Conservation (phyloP, 2,329 filamentous ascomycete species). For the Colletotrichum musae region DNA sequence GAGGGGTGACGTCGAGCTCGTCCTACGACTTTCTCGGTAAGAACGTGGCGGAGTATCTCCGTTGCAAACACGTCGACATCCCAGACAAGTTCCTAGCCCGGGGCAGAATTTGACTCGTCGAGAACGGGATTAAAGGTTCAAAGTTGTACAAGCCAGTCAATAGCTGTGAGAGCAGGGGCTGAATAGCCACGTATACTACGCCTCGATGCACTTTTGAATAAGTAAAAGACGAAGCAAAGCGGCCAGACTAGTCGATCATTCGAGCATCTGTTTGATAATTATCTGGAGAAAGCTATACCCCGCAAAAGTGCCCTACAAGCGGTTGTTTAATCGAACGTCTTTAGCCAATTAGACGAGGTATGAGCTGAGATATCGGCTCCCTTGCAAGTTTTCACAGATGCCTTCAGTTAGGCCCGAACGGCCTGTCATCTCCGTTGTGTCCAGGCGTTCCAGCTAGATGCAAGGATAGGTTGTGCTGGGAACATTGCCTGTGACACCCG, state of each 20-base stretch:
- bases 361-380: not conserved
- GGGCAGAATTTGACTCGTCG: constrained; percentile 35
- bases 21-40: constrained; percentile 51
- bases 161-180: too few relatives aligned
- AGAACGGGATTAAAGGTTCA: not conserved
- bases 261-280: not conserved
- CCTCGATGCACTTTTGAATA: not conserved
- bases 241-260: not conserved
- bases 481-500: too few relatives aligned
- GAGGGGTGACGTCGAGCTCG: constrained; percentile 42
- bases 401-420: not conserved
- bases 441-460: not conserved
- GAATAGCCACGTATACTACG: not conserved
- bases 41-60: constrained; percentile 49
- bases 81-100: constrained; percentile 47
- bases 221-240: not conserved
- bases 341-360: not conserved
- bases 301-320: not conserved
- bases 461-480: not conserved
- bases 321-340: not conserved
- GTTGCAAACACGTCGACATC: constrained; percentile 47
- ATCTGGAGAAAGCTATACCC: constrained; percentile 12
- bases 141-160: too few relatives aligned
- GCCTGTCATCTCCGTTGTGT: not conserved
- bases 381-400: not conserved